Percentiles rank a stretch among this genome's conserved stretches.
phyloP scores from a whole-genome alignment of 306 rosid genomes.

The Astragalus glycyphyllos region DNA sequence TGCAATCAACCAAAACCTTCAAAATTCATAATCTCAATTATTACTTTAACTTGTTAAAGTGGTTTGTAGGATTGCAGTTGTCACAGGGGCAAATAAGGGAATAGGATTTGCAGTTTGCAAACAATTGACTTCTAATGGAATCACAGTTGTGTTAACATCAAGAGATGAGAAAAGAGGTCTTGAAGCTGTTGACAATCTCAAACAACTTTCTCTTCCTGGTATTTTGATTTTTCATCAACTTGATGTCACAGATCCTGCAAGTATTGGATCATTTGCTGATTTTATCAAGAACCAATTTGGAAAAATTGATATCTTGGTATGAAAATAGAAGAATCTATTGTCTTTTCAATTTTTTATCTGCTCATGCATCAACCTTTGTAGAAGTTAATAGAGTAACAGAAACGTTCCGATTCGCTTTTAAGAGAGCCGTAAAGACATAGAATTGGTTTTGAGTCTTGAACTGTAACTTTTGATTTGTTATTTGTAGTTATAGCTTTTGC shows the following conservation, averaged over 20 bases:
- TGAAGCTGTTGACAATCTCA: conserved; percentile 42
- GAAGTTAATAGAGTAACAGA: too few relatives aligned
- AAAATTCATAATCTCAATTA: too few relatives aligned
- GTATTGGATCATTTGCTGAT: conserved; percentile 36
- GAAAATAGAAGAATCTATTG: too few relatives aligned
- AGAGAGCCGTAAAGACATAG: too few relatives aligned
- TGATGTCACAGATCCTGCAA: conserved; percentile 41
- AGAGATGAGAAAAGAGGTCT: conserved; percentile 44
- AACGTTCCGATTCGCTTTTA: too few relatives aligned
- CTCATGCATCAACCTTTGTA: too few relatives aligned
- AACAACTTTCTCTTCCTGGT: conserved; percentile 22
- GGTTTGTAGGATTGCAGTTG: conserved; percentile 33
- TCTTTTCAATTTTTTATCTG: too few relatives aligned
- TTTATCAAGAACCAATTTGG: conserved; percentile 41
- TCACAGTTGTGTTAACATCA: conserved; percentile 42
- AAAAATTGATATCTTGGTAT: conserved; percentile 51
- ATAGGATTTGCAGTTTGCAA: conserved; percentile 46
- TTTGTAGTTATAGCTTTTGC: too few relatives aligned
- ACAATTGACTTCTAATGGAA: conserved; percentile 45
- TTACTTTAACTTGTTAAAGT: background rate
- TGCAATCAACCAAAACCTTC: background rate
- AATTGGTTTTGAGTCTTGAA: too few relatives aligned
- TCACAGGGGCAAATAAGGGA: conserved; percentile 44
- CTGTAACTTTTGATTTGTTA: too few relatives aligned
- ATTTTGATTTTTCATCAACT: conserved; percentile 44